A percentile compares a stretch with the other conserved stretches of the same genome.
These are phyloP conservation scores for Pyrenula aspistea DNA, from an alignment of 495 filamentous ascomycete species.

Conservation along the genomic window DNA sequence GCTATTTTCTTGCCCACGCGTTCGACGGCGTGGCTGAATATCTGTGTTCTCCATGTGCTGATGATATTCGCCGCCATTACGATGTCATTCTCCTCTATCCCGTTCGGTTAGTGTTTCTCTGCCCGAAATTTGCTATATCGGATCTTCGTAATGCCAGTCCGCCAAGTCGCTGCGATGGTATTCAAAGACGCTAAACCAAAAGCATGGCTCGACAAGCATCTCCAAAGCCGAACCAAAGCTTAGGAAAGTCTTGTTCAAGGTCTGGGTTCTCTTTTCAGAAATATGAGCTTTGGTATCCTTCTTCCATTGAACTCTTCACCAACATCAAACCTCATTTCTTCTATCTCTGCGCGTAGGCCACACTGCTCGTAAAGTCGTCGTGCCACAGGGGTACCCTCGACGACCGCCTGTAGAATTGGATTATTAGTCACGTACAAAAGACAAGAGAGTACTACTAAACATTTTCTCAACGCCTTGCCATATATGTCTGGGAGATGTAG, in stretches of 20 bases:
- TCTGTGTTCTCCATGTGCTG: no score
- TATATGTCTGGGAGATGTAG: background rate
- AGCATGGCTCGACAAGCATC: no score
- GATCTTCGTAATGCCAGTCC: no score
- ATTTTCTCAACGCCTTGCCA: background rate
- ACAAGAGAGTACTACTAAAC: constrained; percentile 1
- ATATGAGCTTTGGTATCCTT: constrained; percentile 10
- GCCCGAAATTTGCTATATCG: no score
- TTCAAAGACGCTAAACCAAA: no score
- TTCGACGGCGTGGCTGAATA: no score
- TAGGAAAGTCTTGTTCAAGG: constrained; percentile 1
- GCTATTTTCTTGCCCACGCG: no score
- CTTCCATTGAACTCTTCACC: constrained; percentile 6
- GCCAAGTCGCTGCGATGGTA: no score
- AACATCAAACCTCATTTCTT: constrained; percentile 11
- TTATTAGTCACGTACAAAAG: constrained; percentile 2
- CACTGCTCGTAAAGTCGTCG: constrained; percentile 12
- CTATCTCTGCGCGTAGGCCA: constrained; percentile 8
- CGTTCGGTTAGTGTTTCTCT: no score
- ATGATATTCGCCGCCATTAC: no score
- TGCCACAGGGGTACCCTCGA: constrained; percentile 12
- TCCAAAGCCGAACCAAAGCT: no score
- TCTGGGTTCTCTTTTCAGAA: constrained; percentile 10
- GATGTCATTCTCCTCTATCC: no score
- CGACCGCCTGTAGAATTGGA: constrained; percentile 6